A percentile compares a stretch with the other conserved stretches of the same genome.
These are phyloP conservation scores for Zymoseptoria tritici DNA, from an alignment of 2,329 filamentous ascomycete species.

Conservation along the genomic window DNA sequence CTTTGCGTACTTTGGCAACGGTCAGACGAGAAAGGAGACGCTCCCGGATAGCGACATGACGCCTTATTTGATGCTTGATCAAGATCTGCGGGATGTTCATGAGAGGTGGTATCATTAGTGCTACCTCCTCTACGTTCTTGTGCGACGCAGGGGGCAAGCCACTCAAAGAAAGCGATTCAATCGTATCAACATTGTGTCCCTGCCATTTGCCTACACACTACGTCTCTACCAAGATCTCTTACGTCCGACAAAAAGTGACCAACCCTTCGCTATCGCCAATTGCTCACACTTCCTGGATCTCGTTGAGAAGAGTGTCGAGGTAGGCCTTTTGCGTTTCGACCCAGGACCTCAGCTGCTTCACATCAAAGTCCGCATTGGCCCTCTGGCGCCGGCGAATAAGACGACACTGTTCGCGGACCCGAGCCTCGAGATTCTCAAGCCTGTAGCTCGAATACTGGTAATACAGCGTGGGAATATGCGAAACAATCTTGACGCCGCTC, in stretches of 20 bases:
- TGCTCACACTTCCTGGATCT: no score
- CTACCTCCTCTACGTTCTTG: background rate
- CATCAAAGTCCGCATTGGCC: no score
- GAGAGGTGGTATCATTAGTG: constrained; percentile 53
- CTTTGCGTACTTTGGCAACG: constrained; percentile 61
- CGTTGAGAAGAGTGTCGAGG: no score
- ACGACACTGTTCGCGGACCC: constrained; percentile 33
- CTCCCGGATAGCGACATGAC: constrained; percentile 54
- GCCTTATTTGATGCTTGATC: constrained; percentile 52
- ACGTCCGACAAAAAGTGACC: no score
- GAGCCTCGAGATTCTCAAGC: constrained; percentile 55
- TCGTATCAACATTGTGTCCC: no score
- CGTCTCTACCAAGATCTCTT: no score
- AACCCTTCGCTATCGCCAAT: no score
- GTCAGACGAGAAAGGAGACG: constrained; percentile 54
- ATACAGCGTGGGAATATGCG: constrained; percentile 52
- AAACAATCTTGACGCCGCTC: constrained; percentile 53
- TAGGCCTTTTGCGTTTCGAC: no score
- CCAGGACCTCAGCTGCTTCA: no score
- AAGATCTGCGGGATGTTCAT: constrained; percentile 55
- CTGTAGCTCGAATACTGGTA: constrained; percentile 56
- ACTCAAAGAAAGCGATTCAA: no score
- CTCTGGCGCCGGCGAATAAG: no score
- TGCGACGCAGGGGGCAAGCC: constrained; percentile 1
- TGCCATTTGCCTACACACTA: no score